phyloP scores from a whole-genome alignment of 2,329 filamentous ascomycete species.

The Apiospora kogelbergensis region DNA sequence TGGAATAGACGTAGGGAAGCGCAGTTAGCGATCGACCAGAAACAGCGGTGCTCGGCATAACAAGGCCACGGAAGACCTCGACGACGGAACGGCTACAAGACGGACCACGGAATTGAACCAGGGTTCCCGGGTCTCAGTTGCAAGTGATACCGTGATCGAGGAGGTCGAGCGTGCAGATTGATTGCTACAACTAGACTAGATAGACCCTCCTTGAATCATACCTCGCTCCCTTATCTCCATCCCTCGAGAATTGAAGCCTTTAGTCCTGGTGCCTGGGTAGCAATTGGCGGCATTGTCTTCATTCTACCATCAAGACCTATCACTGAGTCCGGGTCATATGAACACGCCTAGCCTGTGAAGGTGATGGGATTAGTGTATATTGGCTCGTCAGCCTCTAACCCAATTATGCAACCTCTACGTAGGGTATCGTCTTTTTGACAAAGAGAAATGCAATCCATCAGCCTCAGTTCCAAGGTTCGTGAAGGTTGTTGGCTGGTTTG shows the following conservation, averaged over 20 bases:
- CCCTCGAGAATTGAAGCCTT: not conserved
- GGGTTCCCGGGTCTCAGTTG: not conserved
- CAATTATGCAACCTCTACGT: constrained; percentile 7
- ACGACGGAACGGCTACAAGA: not conserved
- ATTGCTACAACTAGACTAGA: not conserved
- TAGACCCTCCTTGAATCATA: not conserved
- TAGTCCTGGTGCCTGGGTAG: not conserved
- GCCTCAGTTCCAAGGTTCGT: constrained; percentile 5
- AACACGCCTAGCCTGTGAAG: not conserved
- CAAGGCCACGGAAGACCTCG: not conserved
- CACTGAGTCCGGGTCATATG: not conserved
- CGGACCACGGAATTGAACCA: not conserved
- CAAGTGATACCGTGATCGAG: not conserved
- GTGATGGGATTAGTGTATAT: not conserved
- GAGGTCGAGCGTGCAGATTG: not conserved
- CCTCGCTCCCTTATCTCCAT: not conserved
- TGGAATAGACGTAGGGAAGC: not conserved
- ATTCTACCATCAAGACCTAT: not conserved
- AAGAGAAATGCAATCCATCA: constrained; percentile 1
- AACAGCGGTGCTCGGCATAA: not conserved
- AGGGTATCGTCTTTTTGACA: not conserved
- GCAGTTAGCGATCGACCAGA: not conserved
- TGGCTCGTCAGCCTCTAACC: constrained; percentile 1
- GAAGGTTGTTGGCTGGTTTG: not conserved
- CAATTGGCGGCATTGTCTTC: not conserved